A percentile compares a stretch with the other conserved stretches of the same genome.
These are phyloP conservation scores for Crotalaria pallida DNA, from an alignment of 306 rosid species.

Conservation along the genomic window DNA sequence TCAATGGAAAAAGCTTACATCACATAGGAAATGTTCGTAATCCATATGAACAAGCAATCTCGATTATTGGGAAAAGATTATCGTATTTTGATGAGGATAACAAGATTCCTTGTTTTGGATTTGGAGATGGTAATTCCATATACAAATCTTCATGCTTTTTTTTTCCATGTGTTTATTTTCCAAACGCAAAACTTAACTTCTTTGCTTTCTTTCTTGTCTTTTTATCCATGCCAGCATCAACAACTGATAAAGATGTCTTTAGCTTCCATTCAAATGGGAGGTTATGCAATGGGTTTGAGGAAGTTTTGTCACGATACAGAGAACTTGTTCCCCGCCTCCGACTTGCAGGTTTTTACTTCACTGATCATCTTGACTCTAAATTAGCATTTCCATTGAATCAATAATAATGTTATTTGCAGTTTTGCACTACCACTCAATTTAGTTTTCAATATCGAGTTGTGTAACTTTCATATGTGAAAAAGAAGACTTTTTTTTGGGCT, in stretches of 20 bases:
- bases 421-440: too few relatives aligned
- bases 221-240: constrained; percentile 39
- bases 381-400: too few relatives aligned
- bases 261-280: constrained; percentile 46
- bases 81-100: constrained; percentile 68
- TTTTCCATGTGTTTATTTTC: too few relatives aligned
- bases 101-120: constrained; percentile 68
- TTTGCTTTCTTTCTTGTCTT: too few relatives aligned
- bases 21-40: constrained; percentile 31
- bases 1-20: constrained; percentile 79
- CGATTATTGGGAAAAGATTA: constrained; percentile 67
- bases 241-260: constrained; percentile 63
- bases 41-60: constrained; percentile 69
- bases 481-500: too few relatives aligned
- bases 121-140: constrained; percentile 54
- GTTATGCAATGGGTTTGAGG: constrained; percentile 64
- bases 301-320: constrained; percentile 51
- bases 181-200: too few relatives aligned
- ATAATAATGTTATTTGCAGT: too few relatives aligned
- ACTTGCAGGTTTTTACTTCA: constrained; percentile 44
- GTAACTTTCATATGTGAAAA: too few relatives aligned
- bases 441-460: too few relatives aligned
- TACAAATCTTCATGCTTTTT: too few relatives aligned
- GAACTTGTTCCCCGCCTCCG: constrained; percentile 55
- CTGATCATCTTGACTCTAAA: too few relatives aligned